A percentile compares a stretch with the other conserved stretches of the same genome.
phyloP scores from a whole-genome alignment of 1,139 yeast species.

The Arxiozyma slooffiae region DNA sequence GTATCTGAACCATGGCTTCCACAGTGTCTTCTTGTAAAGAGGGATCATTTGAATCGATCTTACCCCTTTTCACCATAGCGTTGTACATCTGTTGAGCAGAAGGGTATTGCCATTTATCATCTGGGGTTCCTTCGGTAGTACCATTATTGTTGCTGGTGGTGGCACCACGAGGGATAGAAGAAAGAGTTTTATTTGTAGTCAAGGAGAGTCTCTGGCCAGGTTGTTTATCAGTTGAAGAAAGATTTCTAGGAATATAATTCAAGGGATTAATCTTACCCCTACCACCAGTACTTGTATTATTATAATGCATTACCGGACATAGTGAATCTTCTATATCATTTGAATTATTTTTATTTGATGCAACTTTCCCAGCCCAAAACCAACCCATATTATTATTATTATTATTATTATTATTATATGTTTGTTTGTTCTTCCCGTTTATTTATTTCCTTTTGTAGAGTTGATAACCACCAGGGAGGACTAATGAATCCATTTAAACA shows the following conservation, averaged over 20 bases:
- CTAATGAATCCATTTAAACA: too few species aligned
- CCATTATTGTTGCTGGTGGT: too few species aligned
- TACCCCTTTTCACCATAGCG: slow-evolving; percentile 93
- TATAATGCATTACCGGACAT: slow-evolving; percentile 19
- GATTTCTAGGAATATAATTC: slow-evolving; percentile 77
- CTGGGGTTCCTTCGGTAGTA: too few species aligned
- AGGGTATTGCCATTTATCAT: slow-evolving; percentile 85
- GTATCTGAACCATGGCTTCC: slow-evolving; percentile 94
- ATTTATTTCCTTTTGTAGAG: too few species aligned
- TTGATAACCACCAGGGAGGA: too few species aligned
- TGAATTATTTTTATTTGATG: slow-evolving; percentile 4
- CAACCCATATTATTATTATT: slow-evolving; percentile 50
- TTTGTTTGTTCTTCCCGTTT: too few species aligned
- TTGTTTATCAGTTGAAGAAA: slow-evolving; percentile 50
- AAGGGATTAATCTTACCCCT: slow-evolving; percentile 44
- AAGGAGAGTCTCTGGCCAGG: slow-evolving; percentile 74
- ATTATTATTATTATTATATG: background rate
- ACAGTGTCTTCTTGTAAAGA: slow-evolving; percentile 94
- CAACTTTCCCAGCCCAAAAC: slow-evolving; percentile 57
- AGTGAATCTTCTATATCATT: slow-evolving; percentile 13
- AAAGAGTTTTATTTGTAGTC: slow-evolving; percentile 74
- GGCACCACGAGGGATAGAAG: slow-evolving; percentile 86
- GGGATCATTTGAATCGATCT: slow-evolving; percentile 42
- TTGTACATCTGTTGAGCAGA: slow-evolving; percentile 98
- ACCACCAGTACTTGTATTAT: slow-evolving; percentile 11